phyloP scores from a whole-genome alignment of 805 yeast genomes.

The Tetrapisispora pingtungensis region DNA sequence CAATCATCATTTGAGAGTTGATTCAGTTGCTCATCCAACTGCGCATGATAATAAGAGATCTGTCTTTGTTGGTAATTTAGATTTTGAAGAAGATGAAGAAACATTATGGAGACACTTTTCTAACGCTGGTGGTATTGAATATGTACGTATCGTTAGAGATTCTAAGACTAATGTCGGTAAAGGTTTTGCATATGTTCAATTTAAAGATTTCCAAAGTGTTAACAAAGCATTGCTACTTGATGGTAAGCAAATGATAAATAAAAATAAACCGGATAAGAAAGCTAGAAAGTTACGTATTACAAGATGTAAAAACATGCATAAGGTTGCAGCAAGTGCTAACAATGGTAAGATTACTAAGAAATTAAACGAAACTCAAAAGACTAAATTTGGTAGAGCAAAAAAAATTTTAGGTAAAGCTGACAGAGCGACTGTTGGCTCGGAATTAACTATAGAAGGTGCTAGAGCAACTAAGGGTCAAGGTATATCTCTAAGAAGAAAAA shows the following conservation, averaged over 20 bases:
- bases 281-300: conserved; percentile 64
- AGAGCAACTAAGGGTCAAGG: conserved; percentile 64
- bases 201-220: conserved; percentile 61
- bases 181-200: conserved; percentile 95
- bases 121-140: conserved; percentile 62
- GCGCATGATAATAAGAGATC: conserved; percentile 75
- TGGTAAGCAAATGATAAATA: conserved; percentile 44
- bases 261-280: conserved; percentile 24
- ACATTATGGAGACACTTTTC: conserved; percentile 74
- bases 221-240: conserved; percentile 71
- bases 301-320: conserved; percentile 46
- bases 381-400: conserved; percentile 72
- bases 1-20: conserved; percentile 77
- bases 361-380: conserved; percentile 58
- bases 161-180: conserved; percentile 90
- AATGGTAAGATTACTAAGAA: conserved; percentile 15
- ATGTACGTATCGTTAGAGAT: conserved; percentile 86
- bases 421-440: conserved; percentile 53
- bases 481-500: conserved; percentile 51
- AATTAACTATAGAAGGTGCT: conserved; percentile 55
- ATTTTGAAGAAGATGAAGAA: conserved; percentile 89
- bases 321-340: conserved; percentile 8
- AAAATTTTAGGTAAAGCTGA: conserved; percentile 72
- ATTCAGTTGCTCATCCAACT: conserved; percentile 86
- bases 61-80: conserved; percentile 87